Evolutionary conservation across 2,329 filamentous ascomycete species (phyloP), one percentile per base, ranked within the genome.

Genomic region (Fusarium anguioides): DNA sequence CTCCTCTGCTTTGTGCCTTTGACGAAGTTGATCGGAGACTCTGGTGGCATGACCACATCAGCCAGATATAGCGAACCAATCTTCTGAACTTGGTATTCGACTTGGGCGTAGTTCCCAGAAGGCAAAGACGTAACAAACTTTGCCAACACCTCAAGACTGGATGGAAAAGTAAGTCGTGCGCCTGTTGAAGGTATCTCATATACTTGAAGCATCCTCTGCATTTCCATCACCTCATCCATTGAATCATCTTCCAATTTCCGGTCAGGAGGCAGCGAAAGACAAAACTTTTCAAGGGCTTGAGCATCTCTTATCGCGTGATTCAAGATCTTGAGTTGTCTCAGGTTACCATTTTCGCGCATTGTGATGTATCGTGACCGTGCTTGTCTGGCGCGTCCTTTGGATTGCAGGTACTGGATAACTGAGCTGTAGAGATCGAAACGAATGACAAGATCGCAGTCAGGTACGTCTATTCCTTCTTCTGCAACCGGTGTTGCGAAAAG

Each of bases 321-420:
- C 3, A 92, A 75, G n/a, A 82, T 81, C 35, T 83, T 78, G 3
- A 76, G 69, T 47, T 97, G 91, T 1, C 81, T 80, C 14, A 76
- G 66, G 70, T 97, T 97, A 9, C 84, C 86, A 2, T 78, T 74
- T 74, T 98, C 94, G 4, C 93, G 76, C 91, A 99, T 94, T 72
- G 92, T 92, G 31, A 94, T 86, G 76, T 95, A 97, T 65, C 86
- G 89, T 0, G 96, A 98, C 53, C 90, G 85, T 1, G 80, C 77
- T 72, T 93, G 91, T 36, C 96, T 87, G 14, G 96, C 96, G 52
- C 96, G 87, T 1, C 96, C 96, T 64, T 93, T 87, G 15, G 94
- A 97, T 76, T 99, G 96, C 20, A 98, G 89, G 75, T 97, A 98
- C 74, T 97, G 92, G 50, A 98, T 98, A 77, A 97, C 89, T 0